These are phyloP conservation scores for Lyophyllum atratum DNA, from an alignment of 768 basidiomycete species.

Conservation along the genomic window DNA sequence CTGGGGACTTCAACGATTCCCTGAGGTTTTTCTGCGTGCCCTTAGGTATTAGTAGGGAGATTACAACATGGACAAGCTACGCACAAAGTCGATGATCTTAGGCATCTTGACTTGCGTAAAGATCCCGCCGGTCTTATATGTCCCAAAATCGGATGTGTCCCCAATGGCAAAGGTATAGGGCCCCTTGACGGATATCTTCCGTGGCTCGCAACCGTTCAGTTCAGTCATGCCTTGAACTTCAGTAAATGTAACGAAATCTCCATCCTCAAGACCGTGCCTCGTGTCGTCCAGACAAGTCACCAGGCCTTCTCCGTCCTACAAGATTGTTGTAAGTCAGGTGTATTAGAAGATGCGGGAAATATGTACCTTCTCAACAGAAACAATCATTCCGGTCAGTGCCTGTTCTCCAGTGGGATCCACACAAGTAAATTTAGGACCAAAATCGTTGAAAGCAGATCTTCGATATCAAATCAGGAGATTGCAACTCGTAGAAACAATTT, in stretches of 20 bases:
- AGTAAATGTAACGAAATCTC: slow-evolving; percentile 94
- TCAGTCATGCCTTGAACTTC: slow-evolving; percentile 96
- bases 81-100: slow-evolving; percentile 89
- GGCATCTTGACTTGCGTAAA: slow-evolving; percentile 99
- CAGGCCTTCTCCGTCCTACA: slow-evolving; percentile 81
- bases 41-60: slow-evolving; percentile 4
- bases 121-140: slow-evolving; percentile 87
- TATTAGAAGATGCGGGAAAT: neutral
- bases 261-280: slow-evolving; percentile 97
- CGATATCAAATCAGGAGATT: slow-evolving; percentile 1
- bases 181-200: slow-evolving; percentile 91
- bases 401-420: slow-evolving; percentile 99
- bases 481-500: neutral
- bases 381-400: slow-evolving; percentile 92
- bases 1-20: slow-evolving; percentile 80
- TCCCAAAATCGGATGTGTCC: slow-evolving; percentile 75
- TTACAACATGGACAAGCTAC: slow-evolving; percentile 29
- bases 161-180: slow-evolving; percentile 98
- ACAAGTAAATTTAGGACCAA: slow-evolving; percentile 91
- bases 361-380: slow-evolving; percentile 82
- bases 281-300: slow-evolving; percentile 98
- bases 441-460: slow-evolving; percentile 95
- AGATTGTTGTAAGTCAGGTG: neutral
- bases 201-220: slow-evolving; percentile 87
- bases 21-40: slow-evolving; percentile 84